These are phyloP conservation scores for Cyberlindnera xylosilytica DNA, from an alignment of 805 yeast genomes.

Conservation along the genomic window DNA sequence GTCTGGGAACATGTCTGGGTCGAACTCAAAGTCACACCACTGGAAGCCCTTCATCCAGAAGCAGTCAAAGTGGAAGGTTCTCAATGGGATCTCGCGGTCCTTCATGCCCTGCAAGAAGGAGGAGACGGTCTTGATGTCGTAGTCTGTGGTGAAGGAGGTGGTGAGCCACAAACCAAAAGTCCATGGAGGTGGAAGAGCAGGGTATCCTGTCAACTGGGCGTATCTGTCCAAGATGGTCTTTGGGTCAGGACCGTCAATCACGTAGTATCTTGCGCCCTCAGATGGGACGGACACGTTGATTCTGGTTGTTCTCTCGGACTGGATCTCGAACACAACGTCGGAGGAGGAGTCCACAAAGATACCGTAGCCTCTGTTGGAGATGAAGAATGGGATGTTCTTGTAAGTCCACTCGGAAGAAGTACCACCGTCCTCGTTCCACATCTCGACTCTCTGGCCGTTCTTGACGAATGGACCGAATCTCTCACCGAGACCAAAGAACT, in stretches of 20 bases:
- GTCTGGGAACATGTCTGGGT: constrained; percentile 23
- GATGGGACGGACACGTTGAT: constrained; percentile 19
- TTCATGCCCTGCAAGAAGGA: constrained; percentile 23
- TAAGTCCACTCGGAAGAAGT: constrained; percentile 24
- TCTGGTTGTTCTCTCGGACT: constrained; percentile 24
- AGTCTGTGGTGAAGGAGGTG: constrained; percentile 25
- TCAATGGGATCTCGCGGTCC: constrained; percentile 22
- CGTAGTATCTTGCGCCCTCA: constrained; percentile 23
- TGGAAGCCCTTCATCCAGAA: constrained; percentile 26
- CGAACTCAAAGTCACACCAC: constrained; percentile 26
- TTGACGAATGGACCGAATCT: constrained; percentile 25
- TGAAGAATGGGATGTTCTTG: constrained; percentile 23
- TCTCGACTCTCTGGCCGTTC: constrained; percentile 25
- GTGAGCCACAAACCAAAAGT: constrained; percentile 24
- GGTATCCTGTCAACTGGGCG: constrained; percentile 22
- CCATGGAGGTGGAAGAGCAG: constrained; percentile 25
- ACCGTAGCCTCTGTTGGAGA: constrained; percentile 24
- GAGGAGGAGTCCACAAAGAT: constrained; percentile 22
- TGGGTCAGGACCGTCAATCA: constrained; percentile 25
- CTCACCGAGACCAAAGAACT: constrained; percentile 25
- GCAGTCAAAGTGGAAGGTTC: constrained; percentile 24
- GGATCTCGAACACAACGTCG: constrained; percentile 20
- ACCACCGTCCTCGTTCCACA: constrained; percentile 27
- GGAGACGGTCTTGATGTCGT: constrained; percentile 21
- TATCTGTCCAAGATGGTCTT: constrained; percentile 22